Percentiles rank a stretch among this genome's conserved stretches.
Conservation (phyloP, 169 alveolate genomes). For the Eimeria maxima region DNA sequence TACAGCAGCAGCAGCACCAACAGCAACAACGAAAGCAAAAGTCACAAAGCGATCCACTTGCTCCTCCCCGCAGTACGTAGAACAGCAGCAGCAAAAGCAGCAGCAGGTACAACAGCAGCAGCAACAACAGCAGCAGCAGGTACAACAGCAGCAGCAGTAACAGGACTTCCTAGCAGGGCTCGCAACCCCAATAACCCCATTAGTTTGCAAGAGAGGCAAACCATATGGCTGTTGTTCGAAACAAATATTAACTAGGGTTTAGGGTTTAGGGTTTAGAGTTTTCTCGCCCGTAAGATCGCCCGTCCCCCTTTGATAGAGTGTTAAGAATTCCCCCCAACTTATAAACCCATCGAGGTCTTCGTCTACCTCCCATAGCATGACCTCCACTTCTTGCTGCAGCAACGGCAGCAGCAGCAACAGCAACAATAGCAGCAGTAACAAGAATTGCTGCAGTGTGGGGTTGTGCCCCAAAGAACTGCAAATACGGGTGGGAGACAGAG, state of each 20-base stretch:
- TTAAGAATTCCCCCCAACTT: conserved; percentile 93
- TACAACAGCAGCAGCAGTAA: background rate
- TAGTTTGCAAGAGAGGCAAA: background rate
- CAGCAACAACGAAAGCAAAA: background rate
- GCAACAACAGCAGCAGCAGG: background rate
- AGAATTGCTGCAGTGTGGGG: background rate
- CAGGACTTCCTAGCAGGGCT: background rate
- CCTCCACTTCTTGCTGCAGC: conserved; percentile 88
- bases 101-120: conserved; percentile 33
- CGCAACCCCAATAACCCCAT: background rate
- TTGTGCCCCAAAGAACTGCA: background rate
- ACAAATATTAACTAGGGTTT: background rate
- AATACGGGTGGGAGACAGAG: background rate
- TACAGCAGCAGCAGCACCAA: conserved; percentile 51
- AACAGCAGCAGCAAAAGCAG: conserved; percentile 6
- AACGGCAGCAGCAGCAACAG: conserved; percentile 15
- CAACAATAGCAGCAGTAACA: background rate
- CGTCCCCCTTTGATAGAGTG: conserved; percentile 94
- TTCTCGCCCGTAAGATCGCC: conserved; percentile 89
- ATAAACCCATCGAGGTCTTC: conserved; percentile 94
- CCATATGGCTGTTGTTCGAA: background rate
- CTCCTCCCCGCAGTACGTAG: background rate
- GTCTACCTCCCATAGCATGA: conserved; percentile 96
- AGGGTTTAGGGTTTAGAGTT: conserved; percentile 36
- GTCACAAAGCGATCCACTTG: background rate